Evolutionary conservation across 768 basidiomycete genomes (phyloP).

Genomic region (Psilocybe cubensis): DNA sequence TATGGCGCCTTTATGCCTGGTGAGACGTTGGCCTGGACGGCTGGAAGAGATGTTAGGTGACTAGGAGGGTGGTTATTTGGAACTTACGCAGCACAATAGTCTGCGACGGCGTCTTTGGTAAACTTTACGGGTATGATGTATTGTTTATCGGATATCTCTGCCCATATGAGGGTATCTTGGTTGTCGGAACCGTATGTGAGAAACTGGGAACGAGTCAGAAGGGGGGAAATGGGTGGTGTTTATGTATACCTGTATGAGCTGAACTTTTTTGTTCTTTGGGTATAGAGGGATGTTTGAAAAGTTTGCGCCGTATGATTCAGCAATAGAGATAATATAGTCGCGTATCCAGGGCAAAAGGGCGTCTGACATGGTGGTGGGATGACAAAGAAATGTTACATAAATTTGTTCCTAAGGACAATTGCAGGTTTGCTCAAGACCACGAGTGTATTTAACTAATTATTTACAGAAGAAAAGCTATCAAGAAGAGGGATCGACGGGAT

Average conservation of each 20-base stretch:
- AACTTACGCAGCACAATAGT: conserved; percentile 38
- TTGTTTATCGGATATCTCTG: conserved; percentile 60
- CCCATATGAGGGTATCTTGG: conserved; percentile 60
- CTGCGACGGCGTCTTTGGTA: conserved; percentile 49
- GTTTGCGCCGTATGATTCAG: conserved; percentile 55
- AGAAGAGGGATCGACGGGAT: conserved; percentile 26
- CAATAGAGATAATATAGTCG: conserved; percentile 51
- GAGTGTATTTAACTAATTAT: conserved; percentile 17
- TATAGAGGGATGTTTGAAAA: conserved; percentile 35
- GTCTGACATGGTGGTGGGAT: conserved; percentile 38
- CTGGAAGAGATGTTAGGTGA: conserved; percentile 1
- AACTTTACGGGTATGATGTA: conserved; percentile 57
- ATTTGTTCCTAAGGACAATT: conserved; percentile 22
- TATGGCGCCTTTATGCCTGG: conserved; percentile 48
- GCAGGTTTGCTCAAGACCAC: conserved; percentile 37
- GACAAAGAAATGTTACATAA: conserved; percentile 48
- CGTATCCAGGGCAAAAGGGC: conserved; percentile 59
- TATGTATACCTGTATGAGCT: conserved; percentile 54
- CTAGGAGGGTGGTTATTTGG: background rate
- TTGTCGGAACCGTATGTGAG: conserved; percentile 47
- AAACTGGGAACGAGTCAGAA: conserved; percentile 42
- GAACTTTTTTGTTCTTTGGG: conserved; percentile 52
- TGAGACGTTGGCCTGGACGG: conserved; percentile 35
- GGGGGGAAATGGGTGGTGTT: background rate
- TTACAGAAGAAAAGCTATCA: conserved; percentile 15